Evolutionary conservation across 2,329 filamentous ascomycete species (phyloP).

Genomic region (Myotisia sp.): DNA sequence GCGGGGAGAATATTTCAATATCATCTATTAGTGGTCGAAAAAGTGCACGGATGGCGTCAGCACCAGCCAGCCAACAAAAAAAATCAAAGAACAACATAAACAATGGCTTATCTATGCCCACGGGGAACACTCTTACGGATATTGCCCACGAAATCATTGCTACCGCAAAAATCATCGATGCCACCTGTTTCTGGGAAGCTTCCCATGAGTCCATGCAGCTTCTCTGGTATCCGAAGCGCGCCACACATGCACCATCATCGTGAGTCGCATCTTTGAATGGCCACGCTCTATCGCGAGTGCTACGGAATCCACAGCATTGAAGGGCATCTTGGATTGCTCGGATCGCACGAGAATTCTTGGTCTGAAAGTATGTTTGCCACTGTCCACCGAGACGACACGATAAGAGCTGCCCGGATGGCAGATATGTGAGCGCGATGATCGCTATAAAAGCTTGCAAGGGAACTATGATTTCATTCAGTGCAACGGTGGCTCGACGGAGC

Average conservation of each 20-base stretch:
- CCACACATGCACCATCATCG: conserved; percentile 4
- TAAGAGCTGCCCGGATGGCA: conserved; percentile 5
- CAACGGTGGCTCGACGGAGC: background rate
- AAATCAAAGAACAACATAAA: conserved; percentile 1
- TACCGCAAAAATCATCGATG: conserved; percentile 7
- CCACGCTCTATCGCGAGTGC: conserved; percentile 8
- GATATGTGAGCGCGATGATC: conserved; percentile 7
- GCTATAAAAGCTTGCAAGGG: conserved; percentile 5
- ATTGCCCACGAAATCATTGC: conserved; percentile 5
- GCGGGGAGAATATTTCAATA: too few species aligned
- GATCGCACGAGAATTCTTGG: conserved; percentile 9
- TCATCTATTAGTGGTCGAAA: too few species aligned
- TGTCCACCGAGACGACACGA: conserved; percentile 9
- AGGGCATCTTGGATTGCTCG: conserved; percentile 9
- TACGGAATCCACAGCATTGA: conserved; percentile 10
- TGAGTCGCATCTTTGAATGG: conserved; percentile 7
- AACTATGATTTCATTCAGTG: conserved; percentile 5
- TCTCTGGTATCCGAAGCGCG: conserved; percentile 6
- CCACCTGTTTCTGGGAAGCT: conserved; percentile 1
- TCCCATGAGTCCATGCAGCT: conserved; percentile 8
- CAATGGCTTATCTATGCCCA: conserved; percentile 4
- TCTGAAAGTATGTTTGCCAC: conserved; percentile 9
- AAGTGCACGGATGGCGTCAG: too few species aligned
- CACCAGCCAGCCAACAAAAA: background rate
- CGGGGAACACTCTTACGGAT: too few species aligned